Evolutionary conservation across 805 yeast genomes (phyloP).

Genomic region (Starmerella lactis-condensi): DNA sequence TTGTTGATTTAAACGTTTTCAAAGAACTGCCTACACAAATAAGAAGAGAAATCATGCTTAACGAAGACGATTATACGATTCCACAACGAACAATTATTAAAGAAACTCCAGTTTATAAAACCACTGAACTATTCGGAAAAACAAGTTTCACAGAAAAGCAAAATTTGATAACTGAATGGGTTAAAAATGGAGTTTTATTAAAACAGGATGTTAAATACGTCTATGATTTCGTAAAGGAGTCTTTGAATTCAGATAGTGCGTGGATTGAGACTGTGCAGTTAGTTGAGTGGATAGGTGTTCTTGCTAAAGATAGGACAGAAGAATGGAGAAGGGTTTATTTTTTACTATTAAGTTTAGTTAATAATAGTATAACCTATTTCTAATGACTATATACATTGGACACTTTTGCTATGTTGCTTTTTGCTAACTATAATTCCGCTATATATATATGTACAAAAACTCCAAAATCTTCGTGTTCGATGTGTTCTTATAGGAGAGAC

Average conservation of each 20-base stretch:
- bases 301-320: background rate
- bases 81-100: background rate
- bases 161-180: constrained; percentile 5
- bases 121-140: constrained; percentile 4
- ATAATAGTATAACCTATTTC: no score
- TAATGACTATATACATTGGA: no score
- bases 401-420: no score
- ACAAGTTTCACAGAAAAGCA: constrained; percentile 1
- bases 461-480: no score
- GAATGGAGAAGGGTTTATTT: constrained; percentile 2
- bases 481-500: no score
- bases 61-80: constrained; percentile 10
- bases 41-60: constrained; percentile 34
- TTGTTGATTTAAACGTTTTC: constrained; percentile 46
- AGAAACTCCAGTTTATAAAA: constrained; percentile 1
- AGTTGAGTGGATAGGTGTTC: constrained; percentile 2
- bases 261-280: constrained; percentile 6
- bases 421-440: no score
- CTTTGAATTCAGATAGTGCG: constrained; percentile 4
- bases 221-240: constrained; percentile 2
- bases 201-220: constrained; percentile 8
- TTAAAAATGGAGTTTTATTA: constrained; percentile 2
- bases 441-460: no score
- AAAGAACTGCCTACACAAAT: constrained; percentile 47
- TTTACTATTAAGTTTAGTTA: constrained; percentile 1